phyloP scores from a whole-genome alignment of 257 asterid species.

The Solanum chmielewskii region DNA sequence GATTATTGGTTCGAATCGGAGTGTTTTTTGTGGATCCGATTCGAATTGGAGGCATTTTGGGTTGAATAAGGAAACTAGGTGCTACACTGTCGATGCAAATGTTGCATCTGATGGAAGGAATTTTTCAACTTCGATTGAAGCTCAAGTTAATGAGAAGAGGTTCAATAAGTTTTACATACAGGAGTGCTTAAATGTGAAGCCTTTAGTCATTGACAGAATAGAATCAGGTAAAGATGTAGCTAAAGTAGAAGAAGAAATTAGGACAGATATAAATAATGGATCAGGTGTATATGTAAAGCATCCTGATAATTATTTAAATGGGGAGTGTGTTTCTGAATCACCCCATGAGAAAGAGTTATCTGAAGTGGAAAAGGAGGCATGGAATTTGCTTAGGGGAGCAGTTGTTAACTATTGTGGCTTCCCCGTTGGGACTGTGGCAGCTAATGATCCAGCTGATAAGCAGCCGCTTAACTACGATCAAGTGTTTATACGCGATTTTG shows the following conservation, averaged over 20 bases:
- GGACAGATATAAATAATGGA: constrained; percentile 2
- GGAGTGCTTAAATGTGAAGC: constrained; percentile 50
- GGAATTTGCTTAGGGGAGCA: constrained; percentile 60
- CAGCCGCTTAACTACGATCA: constrained; percentile 57
- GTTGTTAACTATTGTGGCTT: constrained; percentile 53
- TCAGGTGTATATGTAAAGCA: constrained; percentile 13
- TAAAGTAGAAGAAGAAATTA: constrained; percentile 2
- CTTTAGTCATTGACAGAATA: constrained; percentile 33
- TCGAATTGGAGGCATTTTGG: constrained; percentile 39
- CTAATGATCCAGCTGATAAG: constrained; percentile 56
- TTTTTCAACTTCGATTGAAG: constrained; percentile 46
- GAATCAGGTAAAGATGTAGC: constrained; percentile 20
- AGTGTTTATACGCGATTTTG: constrained; percentile 73
- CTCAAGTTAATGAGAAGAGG: constrained; percentile 33
- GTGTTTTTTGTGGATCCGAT: constrained; percentile 38
- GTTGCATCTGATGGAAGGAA: constrained; percentile 56
- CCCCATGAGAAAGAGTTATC: constrained; percentile 21
- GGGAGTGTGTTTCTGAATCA: constrained; percentile 18
- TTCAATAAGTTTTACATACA: constrained; percentile 54
- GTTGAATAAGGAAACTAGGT: constrained; percentile 6
- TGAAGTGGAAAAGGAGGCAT: constrained; percentile 59
- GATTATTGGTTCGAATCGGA: constrained; percentile 25
- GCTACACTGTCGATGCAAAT: constrained; percentile 22
- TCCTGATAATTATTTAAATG: constrained; percentile 3
- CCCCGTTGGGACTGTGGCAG: constrained; percentile 76